Evolutionary conservation across 2,329 filamentous ascomycete genomes (phyloP).

Genomic region (Cryphonectria radicalis): DNA sequence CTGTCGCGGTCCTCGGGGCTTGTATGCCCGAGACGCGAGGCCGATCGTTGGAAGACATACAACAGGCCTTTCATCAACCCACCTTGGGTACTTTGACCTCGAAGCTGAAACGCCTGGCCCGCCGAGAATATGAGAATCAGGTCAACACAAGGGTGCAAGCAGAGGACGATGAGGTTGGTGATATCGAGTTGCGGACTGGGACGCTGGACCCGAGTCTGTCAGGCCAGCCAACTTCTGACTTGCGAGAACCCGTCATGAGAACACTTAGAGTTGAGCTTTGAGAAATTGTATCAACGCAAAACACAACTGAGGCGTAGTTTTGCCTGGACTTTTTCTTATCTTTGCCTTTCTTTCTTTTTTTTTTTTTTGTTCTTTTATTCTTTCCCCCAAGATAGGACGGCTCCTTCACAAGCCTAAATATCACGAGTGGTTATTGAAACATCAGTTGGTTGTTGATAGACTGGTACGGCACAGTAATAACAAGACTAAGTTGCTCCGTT

Average conservation of each 20-base stretch:
- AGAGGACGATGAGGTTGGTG: not conserved
- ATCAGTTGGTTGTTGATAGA: not conserved
- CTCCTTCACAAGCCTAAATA: not conserved
- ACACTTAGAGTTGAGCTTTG: not conserved
- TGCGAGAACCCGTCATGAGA: constrained; percentile 4
- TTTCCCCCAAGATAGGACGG: not conserved
- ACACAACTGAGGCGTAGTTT: not conserved
- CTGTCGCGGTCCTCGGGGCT: constrained; percentile 42
- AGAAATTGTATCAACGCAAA: not conserved
- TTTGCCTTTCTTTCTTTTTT: no score
- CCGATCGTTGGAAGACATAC: constrained; percentile 52
- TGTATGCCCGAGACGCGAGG: constrained; percentile 58
- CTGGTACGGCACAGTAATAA: not conserved
- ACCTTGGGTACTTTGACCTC: constrained; percentile 14
- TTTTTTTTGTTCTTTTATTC: no score
- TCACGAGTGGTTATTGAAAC: not conserved
- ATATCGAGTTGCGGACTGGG: not conserved
- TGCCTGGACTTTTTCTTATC: not conserved
- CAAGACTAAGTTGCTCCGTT: not conserved
- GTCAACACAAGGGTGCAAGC: no score
- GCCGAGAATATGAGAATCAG: not conserved
- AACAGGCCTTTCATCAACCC: constrained; percentile 47
- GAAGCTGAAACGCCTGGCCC: constrained; percentile 1
- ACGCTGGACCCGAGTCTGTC: not conserved
- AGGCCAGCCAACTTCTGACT: not conserved